Percentiles rank a stretch among this genome's conserved stretches.
Conservation (phyloP, 2,329 filamentous ascomycete genomes). For the Scedosporium aurantiacum region DNA sequence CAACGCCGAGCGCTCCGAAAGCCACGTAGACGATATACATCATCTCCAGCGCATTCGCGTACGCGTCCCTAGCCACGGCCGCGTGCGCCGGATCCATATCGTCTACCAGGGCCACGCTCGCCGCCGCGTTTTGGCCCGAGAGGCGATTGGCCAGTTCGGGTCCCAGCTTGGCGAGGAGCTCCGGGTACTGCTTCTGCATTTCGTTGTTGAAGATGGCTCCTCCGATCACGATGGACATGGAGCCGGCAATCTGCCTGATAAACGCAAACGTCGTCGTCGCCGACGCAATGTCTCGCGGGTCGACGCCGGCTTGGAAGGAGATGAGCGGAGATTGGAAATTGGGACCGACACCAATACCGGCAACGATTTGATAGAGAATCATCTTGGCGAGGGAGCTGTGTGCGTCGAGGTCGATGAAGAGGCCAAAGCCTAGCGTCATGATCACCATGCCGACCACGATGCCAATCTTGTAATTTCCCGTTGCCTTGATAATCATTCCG, state of each 20-base stretch:
- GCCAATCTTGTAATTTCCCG: slow-evolving; percentile 51
- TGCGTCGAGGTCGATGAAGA: slow-evolving; percentile 50
- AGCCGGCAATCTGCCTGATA: slow-evolving; percentile 56
- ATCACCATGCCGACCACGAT: slow-evolving; percentile 49
- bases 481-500: slow-evolving; percentile 49
- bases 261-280: slow-evolving; percentile 58
- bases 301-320: slow-evolving; percentile 52
- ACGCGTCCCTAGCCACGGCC: slow-evolving; percentile 31
- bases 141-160: slow-evolving; percentile 37
- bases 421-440: slow-evolving; percentile 53
- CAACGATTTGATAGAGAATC: slow-evolving; percentile 50
- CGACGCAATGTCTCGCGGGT: slow-evolving; percentile 53
- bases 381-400: slow-evolving; percentile 43
- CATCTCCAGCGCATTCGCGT: slow-evolving; percentile 36
- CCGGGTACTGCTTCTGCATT: slow-evolving; percentile 46
- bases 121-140: slow-evolving; percentile 47
- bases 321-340: slow-evolving; percentile 61
- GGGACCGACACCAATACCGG: slow-evolving; percentile 53
- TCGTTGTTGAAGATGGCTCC: slow-evolving; percentile 71
- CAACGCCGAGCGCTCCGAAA: slow-evolving; percentile 34
- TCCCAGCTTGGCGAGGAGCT: slow-evolving; percentile 38
- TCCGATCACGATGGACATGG: slow-evolving; percentile 59
- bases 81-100: slow-evolving; percentile 34
- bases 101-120: slow-evolving; percentile 48
- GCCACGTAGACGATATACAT: slow-evolving; percentile 49